Evolutionary conservation across 2,329 filamentous ascomycete species (phyloP), one percentile per base, ranked within the genome.

Genomic region (Aspergillus latus): DNA sequence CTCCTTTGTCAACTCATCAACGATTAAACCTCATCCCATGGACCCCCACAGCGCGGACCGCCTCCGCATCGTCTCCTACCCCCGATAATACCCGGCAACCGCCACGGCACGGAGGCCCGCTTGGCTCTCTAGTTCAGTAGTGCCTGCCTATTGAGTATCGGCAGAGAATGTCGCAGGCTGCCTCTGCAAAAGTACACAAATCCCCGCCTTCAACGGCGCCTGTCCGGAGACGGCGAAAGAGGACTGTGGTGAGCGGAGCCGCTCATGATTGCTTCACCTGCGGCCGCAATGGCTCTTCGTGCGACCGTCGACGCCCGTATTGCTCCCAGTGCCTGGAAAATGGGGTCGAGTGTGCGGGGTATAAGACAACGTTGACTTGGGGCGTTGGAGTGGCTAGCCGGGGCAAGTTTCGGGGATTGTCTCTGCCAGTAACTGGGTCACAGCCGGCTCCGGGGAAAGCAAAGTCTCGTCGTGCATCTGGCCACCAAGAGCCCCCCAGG

Each of bases 351-450:
- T 97, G 93, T 78, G 92, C 90, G 29, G 93, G 93, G 58, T 97
- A 97, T 81, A 95, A 95, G 78, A 97, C 93, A 13, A 92, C 93
- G 66, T 82, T 97, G 75, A 97, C 93, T 46, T 97, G 93, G 93
- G 92, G 92, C 42, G 90, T 97, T 47, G 93, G 93, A 50, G 93
- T 97, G 57, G 93, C 93, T 55, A 97, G 92, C 76, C 87, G 93
- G 68, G 93, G 93, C 70, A 97, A 97, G 80, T 85, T 97, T 61
- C 86, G 93, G 60, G 93, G 93, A 39, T 81, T 97, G 64, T 92
- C 92, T 55, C 79, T 96, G 56, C 85, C 85, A 8, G 76, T 88
- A 50, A 79, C 80, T 39, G 80, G 79, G 52, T 74, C 75, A 13
- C 69, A 74, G 46, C 66, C 70, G 42, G 73, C 75, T 52, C 68